Conservation (phyloP, 768 basidiomycete species). For the Pleurotus eryngii region DNA sequence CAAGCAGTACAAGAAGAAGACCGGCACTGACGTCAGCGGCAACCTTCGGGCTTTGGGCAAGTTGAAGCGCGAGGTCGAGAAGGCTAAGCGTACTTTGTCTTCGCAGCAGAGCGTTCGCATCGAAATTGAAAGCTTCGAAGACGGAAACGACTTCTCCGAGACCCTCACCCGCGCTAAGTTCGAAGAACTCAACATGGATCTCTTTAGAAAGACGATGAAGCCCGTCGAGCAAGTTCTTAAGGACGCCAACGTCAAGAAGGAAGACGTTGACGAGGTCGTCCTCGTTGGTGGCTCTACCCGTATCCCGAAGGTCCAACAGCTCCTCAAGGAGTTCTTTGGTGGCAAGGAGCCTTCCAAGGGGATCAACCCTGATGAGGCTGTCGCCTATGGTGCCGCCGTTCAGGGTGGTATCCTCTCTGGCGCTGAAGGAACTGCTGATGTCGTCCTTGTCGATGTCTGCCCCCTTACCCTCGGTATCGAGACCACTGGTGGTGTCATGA, state of each 20-base stretch:
- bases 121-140: conserved; percentile 95
- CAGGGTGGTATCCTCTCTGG: conserved; percentile 98
- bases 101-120: conserved; percentile 87
- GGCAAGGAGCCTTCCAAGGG: conserved; percentile 97
- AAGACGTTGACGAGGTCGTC: conserved; percentile 88
- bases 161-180: conserved; percentile 98
- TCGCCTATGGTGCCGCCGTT: conserved; percentile 97
- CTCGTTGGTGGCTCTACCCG: conserved; percentile 98
- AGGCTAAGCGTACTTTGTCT: conserved; percentile 91
- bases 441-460: conserved; percentile 95
- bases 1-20: conserved; percentile 91
- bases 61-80: conserved; percentile 91
- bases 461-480: conserved; percentile 98
- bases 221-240: conserved; percentile 98
- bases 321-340: conserved; percentile 95
- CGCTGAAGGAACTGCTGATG: conserved; percentile 83
- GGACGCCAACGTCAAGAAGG: conserved; percentile 98
- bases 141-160: conserved; percentile 96
- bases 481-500: conserved; percentile 98
- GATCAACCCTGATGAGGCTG: conserved; percentile 99
- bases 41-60: conserved; percentile 87
- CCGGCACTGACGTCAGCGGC: conserved; percentile 74
- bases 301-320: conserved; percentile 99
- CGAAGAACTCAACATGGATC: conserved; percentile 97
- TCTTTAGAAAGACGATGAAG: conserved; percentile 99